These are phyloP conservation scores for Aurifilum marmelostoma DNA, from an alignment of 2,329 filamentous ascomycete genomes.

Conservation along the genomic window DNA sequence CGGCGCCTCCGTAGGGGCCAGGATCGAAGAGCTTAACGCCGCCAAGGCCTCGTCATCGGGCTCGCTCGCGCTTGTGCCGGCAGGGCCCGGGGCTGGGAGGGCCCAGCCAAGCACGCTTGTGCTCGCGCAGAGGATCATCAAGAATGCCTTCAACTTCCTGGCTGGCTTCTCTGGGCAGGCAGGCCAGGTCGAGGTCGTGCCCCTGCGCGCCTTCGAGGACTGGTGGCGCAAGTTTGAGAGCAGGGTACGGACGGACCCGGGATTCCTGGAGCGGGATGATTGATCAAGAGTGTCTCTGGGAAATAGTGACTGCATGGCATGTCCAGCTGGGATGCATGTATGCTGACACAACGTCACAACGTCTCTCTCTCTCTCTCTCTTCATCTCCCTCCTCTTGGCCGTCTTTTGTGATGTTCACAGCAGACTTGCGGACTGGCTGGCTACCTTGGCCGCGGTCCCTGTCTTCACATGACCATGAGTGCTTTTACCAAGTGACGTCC, in stretches of 20 bases:
- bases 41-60: slow-evolving; percentile 37
- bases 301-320: not conserved
- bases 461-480: not conserved
- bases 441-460: not conserved
- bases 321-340: not conserved
- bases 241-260: slow-evolving; percentile 80
- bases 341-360: not conserved
- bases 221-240: slow-evolving; percentile 99
- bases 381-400: not conserved
- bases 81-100: slow-evolving; percentile 31
- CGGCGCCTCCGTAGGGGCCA: slow-evolving; percentile 68
- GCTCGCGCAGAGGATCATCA: slow-evolving; percentile 90
- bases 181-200: slow-evolving; percentile 76
- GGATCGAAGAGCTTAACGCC: slow-evolving; percentile 63
- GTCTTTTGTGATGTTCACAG: not conserved
- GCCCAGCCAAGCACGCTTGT: slow-evolving; percentile 67
- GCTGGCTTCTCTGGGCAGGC: slow-evolving; percentile 77
- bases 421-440: no score
- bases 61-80: slow-evolving; percentile 35
- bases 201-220: slow-evolving; percentile 91
- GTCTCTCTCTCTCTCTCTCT: not conserved
- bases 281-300: not conserved
- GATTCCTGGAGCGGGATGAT: slow-evolving; percentile 74
- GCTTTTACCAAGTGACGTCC: not conserved
- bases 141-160: slow-evolving; percentile 96